These are phyloP conservation scores for Saururus chinensis DNA, from an alignment of 164 flowering plant species.

Conservation along the genomic window DNA sequence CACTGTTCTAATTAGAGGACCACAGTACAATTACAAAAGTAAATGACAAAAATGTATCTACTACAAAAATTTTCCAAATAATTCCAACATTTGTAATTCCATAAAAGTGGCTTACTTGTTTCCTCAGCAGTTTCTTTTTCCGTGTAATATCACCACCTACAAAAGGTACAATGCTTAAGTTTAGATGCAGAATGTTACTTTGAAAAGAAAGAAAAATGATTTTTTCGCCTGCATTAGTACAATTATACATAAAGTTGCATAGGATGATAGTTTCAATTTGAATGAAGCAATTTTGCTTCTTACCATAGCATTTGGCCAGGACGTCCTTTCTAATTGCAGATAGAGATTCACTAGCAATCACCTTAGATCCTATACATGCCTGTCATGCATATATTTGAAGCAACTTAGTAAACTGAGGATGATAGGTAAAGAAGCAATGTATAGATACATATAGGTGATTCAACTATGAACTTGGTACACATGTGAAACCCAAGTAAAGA, in stretches of 20 bases:
- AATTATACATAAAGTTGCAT: too few species aligned
- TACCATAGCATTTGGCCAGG: slow-evolving; percentile 90
- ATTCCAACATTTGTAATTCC: too few species aligned
- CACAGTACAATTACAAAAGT: too few species aligned
- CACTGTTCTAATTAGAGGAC: too few species aligned
- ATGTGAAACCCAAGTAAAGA: background rate
- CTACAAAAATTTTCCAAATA: too few species aligned
- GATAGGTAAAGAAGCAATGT: background rate
- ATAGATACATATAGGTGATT: background rate
- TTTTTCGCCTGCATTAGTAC: background rate
- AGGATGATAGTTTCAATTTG: background rate
- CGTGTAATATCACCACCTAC: slow-evolving; percentile 93
- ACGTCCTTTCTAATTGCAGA: slow-evolving; percentile 97
- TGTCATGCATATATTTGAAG: slow-evolving; percentile 17
- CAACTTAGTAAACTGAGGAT: background rate
- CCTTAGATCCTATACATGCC: slow-evolving; percentile 95
- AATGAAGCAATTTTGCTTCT: slow-evolving; percentile 9
- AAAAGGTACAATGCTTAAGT: slow-evolving; percentile 4
- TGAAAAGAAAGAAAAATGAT: background rate
- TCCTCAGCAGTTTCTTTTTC: slow-evolving; percentile 88
- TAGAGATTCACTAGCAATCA: slow-evolving; percentile 86
- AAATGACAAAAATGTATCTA: too few species aligned
- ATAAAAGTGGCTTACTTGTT: slow-evolving; percentile 54
- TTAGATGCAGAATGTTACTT: background rate
- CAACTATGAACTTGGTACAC: background rate